Conservation (phyloP, 805 yeast species). For the Hanseniaspora meyeri region DNA sequence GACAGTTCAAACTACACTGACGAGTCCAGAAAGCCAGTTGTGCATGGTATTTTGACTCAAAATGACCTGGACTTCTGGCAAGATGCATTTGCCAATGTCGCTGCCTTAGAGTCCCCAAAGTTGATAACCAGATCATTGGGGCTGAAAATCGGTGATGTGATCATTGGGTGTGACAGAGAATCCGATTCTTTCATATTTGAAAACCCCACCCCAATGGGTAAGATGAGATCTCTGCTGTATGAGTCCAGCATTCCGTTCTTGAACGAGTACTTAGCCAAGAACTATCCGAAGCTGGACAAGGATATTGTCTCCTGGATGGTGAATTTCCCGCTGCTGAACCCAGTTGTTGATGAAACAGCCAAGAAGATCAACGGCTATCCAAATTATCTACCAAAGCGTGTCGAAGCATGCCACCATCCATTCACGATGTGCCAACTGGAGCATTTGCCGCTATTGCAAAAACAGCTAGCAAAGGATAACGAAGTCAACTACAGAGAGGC, state of each 20-base stretch:
- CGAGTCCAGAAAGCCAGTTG: slow-evolving; percentile 44
- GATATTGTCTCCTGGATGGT: slow-evolving; percentile 67
- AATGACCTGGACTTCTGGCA: slow-evolving; percentile 36
- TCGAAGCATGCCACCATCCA: slow-evolving; percentile 86
- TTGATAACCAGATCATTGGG: slow-evolving; percentile 28
- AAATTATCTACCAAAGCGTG: slow-evolving; percentile 35
- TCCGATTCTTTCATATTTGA: slow-evolving; percentile 53
- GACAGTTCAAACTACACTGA: slow-evolving; percentile 33
- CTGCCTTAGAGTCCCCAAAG: slow-evolving; percentile 26
- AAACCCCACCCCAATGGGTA: slow-evolving; percentile 90
- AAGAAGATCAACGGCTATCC: slow-evolving; percentile 15
- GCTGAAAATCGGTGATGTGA: slow-evolving; percentile 53
- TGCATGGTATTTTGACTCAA: slow-evolving; percentile 38
- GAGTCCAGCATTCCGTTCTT: slow-evolving; percentile 34
- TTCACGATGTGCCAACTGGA: slow-evolving; percentile 58
- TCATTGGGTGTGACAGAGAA: slow-evolving; percentile 66
- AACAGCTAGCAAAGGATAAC: neutral
- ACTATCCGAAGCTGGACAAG: slow-evolving; percentile 17
- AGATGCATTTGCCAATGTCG: slow-evolving; percentile 24
- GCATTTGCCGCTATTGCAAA: neutral
- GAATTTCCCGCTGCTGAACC: slow-evolving; percentile 87
- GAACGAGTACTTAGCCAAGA: slow-evolving; percentile 17
- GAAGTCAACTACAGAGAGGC: slow-evolving; percentile 34
- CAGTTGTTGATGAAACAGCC: slow-evolving; percentile 27
- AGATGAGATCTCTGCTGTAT: slow-evolving; percentile 64